Percentiles rank a stretch among this genome's conserved stretches.
Conservation (phyloP, 805 yeast genomes). For the Schizosaccharomyces japonicus region DNA sequence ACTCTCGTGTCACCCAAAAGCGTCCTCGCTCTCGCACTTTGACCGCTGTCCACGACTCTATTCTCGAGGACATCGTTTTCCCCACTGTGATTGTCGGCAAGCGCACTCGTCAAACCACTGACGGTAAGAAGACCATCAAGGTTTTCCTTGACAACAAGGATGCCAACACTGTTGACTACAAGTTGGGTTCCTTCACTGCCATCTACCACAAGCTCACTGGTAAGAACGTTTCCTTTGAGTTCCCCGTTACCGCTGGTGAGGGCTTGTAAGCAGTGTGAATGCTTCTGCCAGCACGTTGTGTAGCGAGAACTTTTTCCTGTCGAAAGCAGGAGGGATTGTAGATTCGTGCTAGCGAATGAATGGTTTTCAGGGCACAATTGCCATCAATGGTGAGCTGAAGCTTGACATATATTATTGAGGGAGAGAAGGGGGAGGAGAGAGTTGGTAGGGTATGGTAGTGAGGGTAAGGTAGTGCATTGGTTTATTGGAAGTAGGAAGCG, state of each 20-base stretch:
- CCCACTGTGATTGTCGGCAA: conserved; percentile 98
- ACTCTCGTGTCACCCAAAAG: conserved; percentile 83
- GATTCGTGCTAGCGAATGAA: no score
- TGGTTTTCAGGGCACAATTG: no score
- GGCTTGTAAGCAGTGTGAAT: conserved; percentile 16
- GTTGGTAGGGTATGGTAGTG: no score
- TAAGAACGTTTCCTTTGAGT: conserved; percentile 96
- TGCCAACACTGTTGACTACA: conserved; percentile 88
- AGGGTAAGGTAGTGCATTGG: no score
- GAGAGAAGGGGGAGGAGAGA: no score
- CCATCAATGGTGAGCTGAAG: no score
- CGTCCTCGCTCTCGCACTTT: conserved; percentile 99
- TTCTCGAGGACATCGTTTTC: conserved; percentile 97
- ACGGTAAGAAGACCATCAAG: conserved; percentile 96
- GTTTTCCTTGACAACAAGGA: conserved; percentile 94
- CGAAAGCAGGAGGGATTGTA: no score
- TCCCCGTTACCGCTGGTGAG: conserved; percentile 27
- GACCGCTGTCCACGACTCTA: conserved; percentile 93
- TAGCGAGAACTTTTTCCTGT: no score
- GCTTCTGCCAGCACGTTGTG: no score
- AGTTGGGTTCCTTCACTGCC: conserved; percentile 96
- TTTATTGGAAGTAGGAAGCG: no score
- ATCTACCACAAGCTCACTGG: conserved; percentile 97
- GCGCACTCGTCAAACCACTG: conserved; percentile 96
- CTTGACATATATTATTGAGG: no score